Conservation (phyloP, 148 eudicot genomes). For the Heliamphora exappendiculata region DNA sequence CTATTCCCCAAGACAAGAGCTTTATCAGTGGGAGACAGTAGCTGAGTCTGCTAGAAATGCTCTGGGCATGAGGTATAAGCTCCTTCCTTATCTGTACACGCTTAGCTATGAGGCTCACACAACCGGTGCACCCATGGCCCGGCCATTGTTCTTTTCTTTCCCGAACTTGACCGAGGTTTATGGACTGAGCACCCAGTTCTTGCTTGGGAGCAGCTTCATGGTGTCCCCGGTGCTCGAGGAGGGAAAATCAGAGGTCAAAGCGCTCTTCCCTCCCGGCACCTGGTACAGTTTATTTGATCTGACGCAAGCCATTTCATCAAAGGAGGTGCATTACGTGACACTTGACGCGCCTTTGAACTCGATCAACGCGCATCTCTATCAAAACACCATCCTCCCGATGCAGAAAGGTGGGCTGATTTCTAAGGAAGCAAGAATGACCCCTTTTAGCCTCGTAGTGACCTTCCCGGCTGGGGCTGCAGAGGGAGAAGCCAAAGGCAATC, state of each 20-base stretch:
- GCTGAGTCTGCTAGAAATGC: conserved; percentile 91
- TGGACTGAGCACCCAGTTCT: conserved; percentile 79
- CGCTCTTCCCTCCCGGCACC: conserved; percentile 70
- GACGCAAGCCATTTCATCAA: conserved; percentile 51
- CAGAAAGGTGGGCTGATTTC: conserved; percentile 80
- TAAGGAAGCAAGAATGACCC: conserved; percentile 78
- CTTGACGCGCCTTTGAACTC: conserved; percentile 73
- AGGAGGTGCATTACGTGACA: conserved; percentile 35
- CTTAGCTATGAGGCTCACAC: conserved; percentile 82
- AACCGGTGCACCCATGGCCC: conserved; percentile 80
- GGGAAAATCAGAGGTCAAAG: conserved; percentile 59
- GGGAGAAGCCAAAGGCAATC: conserved; percentile 63
- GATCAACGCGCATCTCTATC: conserved; percentile 74
- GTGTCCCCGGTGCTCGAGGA: conserved; percentile 77
- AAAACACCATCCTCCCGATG: conserved; percentile 80
- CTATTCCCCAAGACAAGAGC: conserved; percentile 89
- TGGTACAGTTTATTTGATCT: conserved; percentile 83
- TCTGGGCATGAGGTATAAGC: conserved; percentile 86
- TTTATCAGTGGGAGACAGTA: conserved; percentile 85
- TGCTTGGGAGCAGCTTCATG: conserved; percentile 79
- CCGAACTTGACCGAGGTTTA: conserved; percentile 50
- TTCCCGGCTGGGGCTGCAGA: conserved; percentile 60
- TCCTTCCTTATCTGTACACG: conserved; percentile 83
- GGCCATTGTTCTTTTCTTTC: conserved; percentile 86
- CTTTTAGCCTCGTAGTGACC: conserved; percentile 68